Conservation (phyloP, 1,284 basidiomycete genomes). For the Polyporus tsugae region DNA sequence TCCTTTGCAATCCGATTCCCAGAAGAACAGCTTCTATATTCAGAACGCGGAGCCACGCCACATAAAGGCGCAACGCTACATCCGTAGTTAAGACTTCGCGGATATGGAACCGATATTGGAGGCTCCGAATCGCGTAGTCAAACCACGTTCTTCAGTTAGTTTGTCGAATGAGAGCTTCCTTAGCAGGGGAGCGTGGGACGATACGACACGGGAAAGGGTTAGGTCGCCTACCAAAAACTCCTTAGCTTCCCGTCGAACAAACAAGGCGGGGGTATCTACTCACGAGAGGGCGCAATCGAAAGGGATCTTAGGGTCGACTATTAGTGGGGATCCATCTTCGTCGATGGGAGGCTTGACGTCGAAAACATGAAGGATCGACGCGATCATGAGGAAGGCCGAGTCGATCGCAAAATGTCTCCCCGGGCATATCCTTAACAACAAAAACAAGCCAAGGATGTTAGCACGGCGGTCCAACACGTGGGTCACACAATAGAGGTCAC, state of each 20-base stretch:
- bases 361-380: constrained; percentile 28
- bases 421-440: constrained; percentile 36
- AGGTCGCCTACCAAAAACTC: background rate
- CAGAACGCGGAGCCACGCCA: background rate
- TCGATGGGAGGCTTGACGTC: constrained; percentile 12
- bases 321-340: background rate
- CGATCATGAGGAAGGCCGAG: constrained; percentile 26
- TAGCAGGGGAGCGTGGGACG: background rate
- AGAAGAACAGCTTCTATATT: background rate
- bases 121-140: background rate
- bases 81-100: too few relatives aligned
- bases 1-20: background rate
- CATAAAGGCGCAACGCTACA: background rate
- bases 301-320: background rate
- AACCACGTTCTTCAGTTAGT: background rate
- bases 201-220: background rate
- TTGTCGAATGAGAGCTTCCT: background rate
- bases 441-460: background rate
- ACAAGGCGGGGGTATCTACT: background rate
- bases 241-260: background rate
- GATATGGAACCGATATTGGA: background rate
- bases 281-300: background rate
- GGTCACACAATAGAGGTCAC: background rate
- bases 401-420: constrained; percentile 34
- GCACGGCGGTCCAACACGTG: background rate